Evolutionary conservation across 805 yeast genomes (phyloP), one percentile per base, ranked within the genome.

Genomic region (Pichia thaimueangensis): DNA sequence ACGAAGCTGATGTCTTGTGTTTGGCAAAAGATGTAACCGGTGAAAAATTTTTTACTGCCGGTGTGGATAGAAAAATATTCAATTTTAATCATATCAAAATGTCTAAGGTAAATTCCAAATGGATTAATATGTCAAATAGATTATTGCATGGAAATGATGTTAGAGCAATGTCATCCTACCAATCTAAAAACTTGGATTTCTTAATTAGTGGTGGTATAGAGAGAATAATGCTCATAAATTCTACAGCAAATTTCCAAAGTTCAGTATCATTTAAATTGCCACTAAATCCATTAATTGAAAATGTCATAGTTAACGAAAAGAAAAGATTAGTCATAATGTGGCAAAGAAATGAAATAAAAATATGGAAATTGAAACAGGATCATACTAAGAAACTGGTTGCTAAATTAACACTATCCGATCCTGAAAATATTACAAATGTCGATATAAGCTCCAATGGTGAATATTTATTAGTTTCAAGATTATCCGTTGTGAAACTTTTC

Each of bases 11-110:
- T 71, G 86, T 89, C 4, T 68, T 93, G 50, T 76, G 87, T 44
- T 65, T 93, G 37, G 67, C 82, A 1, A 65, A 74, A 12, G 87
- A 85, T 56, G 62, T 69, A 2, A 54, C 65, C 2, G 85, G 84
- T 51, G 76, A 78, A 25, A 70, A 73, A 31, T 68, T 93, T 2
- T 91, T 86, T 62, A 75, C 91, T 31, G 94, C 93, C 5, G 97
- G 98, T 54, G 88, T 93, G 37, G 99, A 93, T 60, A 74, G 97
- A 54, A 88, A 88, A 57, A 86, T 93, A 37, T 84, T 78, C 57
- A 83, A 80, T 55, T 86, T 82, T 61, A 69, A 71, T 46, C 62
- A 72, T 40, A 68, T 82, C 3, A 68, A 67, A 45, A 48, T 58
- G 32, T 62, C 63, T 6, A 53, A 59, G n/a, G 51, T 46, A 19